Conservation (phyloP, 2,329 filamentous ascomycete species). For the Cladosporium velox region DNA sequence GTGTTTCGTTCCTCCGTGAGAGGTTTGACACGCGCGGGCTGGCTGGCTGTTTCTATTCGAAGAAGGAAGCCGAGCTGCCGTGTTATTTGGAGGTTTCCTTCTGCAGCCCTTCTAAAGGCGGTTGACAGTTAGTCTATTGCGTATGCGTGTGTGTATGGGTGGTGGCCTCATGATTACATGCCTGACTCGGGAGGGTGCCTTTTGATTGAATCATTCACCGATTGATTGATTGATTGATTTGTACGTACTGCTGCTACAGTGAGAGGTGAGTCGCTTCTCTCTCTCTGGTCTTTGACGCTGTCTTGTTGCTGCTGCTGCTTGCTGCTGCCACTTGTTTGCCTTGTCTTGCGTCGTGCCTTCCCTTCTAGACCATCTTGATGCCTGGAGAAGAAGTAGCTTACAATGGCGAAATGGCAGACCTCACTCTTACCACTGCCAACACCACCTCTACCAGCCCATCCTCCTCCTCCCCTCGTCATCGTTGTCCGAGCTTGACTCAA, state of each 20-base stretch:
- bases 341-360: neutral
- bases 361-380: neutral
- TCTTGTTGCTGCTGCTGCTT: neutral
- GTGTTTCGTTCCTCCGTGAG: neutral
- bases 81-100: neutral
- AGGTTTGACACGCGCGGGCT: neutral
- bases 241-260: neutral
- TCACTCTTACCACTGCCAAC: neutral
- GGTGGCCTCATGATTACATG: neutral
- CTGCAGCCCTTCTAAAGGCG: neutral
- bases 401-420: constrained; percentile 16
- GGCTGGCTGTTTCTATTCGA: neutral
- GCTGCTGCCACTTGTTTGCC: neutral
- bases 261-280: neutral
- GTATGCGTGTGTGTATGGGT: neutral
- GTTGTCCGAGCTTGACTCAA: neutral
- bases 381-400: neutral
- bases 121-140: neutral
- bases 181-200: neutral
- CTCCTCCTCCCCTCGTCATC: neutral
- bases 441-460: neutral
- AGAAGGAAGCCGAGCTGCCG: neutral
- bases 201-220: neutral
- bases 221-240: neutral
- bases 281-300: neutral